Base-by-base conservation (phyloP, 1,139 yeast genomes). In the Tardiomyces blankii region DNA sequence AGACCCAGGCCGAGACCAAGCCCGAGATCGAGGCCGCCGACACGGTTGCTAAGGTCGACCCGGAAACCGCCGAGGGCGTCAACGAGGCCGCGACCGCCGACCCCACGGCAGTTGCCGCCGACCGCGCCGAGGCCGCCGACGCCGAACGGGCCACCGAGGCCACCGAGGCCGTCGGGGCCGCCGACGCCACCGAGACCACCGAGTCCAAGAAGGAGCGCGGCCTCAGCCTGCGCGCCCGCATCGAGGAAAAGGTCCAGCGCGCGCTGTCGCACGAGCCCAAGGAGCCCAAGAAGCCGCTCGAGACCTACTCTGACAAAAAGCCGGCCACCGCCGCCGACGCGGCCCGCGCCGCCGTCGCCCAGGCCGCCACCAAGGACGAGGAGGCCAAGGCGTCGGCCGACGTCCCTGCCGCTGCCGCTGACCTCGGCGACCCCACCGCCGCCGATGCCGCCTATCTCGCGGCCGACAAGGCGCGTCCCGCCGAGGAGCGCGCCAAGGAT, bases 181-280 rank as follows among this genome's bases (percentile, higher is more conserved):
- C 38, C 21, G 60, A 64, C 50, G 61, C 63, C 45, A 57, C 57
- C 38, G 63, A 39, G 41, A 32, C 39, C 27, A 38, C 27, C 21
- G 48, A 44, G 41, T 35, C 9, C 19, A 40, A 35, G 25, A 33
- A 39, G 35, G 27, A 13, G 13, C 13, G 19, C 18, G 32, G 28
- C 19, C 16, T 25, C 12, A 19, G 42, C 21, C 39, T 30, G 35
- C n/a, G 35, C 16, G 35, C 35, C 35, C 35, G 35, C 11, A 30
- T 30, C n/a, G 35, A 12, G 16, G 35, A 14, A 30, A 30, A 30
- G 35, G 16, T 30, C 9, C 35, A 30, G 9, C 4, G 16, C 16
- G 35, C 35, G 35, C 16, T 30, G 9, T 30, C 35, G 16, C n/a
- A 9, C 16, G 35, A 30, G 9, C n/a, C 5, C 35, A 30, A 30